Evolutionary conservation across 2,329 filamentous ascomycete species (phyloP), one percentile per base, ranked within the genome.

Genomic region (Albifimbria verrucaria): DNA sequence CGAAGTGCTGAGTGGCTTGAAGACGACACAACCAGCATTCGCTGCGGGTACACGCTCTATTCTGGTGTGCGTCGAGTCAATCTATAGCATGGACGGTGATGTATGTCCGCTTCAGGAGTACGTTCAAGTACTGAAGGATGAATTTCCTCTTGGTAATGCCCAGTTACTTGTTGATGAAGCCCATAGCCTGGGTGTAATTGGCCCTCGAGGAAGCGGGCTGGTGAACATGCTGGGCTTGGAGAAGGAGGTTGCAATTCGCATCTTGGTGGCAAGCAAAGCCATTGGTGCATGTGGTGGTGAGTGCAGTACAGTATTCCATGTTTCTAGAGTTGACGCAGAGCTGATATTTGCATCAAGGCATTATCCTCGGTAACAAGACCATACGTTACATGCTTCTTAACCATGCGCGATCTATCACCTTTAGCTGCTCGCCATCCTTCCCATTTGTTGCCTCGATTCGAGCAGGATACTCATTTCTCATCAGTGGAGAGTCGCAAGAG

Each of bases 151-250:
- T 1, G 68, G 66, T 0, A 74, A 71, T 56, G 74, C 69, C 7
- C 72, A 79, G 56, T 71, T 83, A 39, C 64, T 82, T 7, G 72
- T 83, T 1, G 80, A 83, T 56, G 80, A 83, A 57, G 79, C 80
- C 0, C 80, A 83, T 61, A 71, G 73, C 0, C 77, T 71, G 15
- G 80, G 80, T 0, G 66, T 79, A 0, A 72, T 78, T 57, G 80
- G 80, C 0, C 68, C 68, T 0, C 66, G 70, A 1, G 80, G 80
- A 0, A 65, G 68, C 0, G 80, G 80, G 0, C 60, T 81, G 4
- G 77, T 82, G 3, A 72, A 72, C 53, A 64, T 69, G 36, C 63
- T 81, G 3, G 79, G 77, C 0, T 54, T 82, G 1, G 71, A 82
- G 54, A 66, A 74, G 9, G 66, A 72, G 10, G 75, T 77, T 56